phyloP scores from a whole-genome alignment of 352 stramenopile genomes.

The Phytophthora tubulina region DNA sequence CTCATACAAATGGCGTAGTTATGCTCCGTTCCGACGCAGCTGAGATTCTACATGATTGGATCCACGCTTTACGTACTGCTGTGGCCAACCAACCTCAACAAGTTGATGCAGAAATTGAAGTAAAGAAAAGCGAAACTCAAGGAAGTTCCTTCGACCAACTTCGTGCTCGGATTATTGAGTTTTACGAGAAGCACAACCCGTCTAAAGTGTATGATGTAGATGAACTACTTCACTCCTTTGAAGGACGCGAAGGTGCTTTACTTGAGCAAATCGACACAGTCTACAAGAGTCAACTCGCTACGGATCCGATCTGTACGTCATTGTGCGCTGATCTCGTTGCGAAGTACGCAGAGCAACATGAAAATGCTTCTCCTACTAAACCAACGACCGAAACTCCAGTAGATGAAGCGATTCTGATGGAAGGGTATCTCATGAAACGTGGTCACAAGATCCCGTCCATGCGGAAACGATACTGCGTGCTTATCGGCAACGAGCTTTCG shows the following conservation, averaged over 20 bases:
- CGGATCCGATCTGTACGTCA: conserved; percentile 41
- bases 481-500: conserved; percentile 57
- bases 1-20: conserved; percentile 47
- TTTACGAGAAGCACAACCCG: conserved; percentile 92
- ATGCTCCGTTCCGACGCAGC: conserved; percentile 46
- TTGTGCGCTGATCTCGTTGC: conserved; percentile 40
- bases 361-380: background rate
- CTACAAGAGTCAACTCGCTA: conserved; percentile 59
- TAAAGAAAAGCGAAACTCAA: conserved; percentile 7
- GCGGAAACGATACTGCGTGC: conserved; percentile 79
- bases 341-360: conserved; percentile 23
- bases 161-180: conserved; percentile 63
- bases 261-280: conserved; percentile 74
- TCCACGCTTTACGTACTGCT: conserved; percentile 31
- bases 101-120: conserved; percentile 2
- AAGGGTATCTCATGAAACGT: conserved; percentile 82
- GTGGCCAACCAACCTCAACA: conserved; percentile 16
- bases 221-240: conserved; percentile 61
- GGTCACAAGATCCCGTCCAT: conserved; percentile 79
- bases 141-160: conserved; percentile 35
- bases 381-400: background rate
- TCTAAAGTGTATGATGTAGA: conserved; percentile 87
- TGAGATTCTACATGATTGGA: conserved; percentile 48
- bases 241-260: conserved; percentile 59
- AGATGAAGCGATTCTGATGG: conserved; percentile 57